phyloP scores from a whole-genome alignment of 192 early-diverging fungal species.

The Anaeromyces robustus region DNA sequence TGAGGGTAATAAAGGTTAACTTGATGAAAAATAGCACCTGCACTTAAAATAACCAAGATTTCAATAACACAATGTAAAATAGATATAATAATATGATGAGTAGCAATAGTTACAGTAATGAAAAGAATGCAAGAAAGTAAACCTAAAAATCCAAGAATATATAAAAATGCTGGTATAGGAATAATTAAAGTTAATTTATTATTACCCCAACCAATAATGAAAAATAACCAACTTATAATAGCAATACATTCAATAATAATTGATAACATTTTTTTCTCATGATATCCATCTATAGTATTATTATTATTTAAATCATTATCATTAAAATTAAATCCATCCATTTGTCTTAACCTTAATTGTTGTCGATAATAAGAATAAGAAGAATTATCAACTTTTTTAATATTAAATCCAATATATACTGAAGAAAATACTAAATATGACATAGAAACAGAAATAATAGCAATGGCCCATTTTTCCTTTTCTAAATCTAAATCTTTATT shows the following conservation, averaged over 20 bases:
- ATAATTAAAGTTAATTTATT: not conserved
- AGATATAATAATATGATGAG: not conserved
- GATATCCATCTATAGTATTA: not conserved
- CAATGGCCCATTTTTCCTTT: not conserved
- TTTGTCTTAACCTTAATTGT: not conserved
- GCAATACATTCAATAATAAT: not conserved
- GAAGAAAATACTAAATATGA: not conserved
- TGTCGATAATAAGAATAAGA: not conserved
- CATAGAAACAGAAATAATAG: not conserved
- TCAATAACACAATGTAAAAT: not conserved
- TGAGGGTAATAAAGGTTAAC: not conserved
- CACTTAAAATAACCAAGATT: not conserved
- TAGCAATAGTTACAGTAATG: not conserved
- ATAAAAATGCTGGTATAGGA: not conserved
- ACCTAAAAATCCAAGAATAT: not conserved
- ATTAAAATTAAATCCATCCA: not conserved
- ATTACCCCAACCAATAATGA: not conserved
- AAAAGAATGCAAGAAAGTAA: not conserved
- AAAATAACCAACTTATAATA: not conserved
- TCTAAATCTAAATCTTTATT: not conserved
- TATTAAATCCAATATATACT: not conserved
- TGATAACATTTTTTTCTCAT: not conserved
- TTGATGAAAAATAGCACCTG: not conserved
- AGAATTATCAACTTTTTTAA: not conserved
- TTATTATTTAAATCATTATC: too few relatives aligned